Conservation (phyloP, 2,329 filamentous ascomycete genomes). For the Sclerotinia subarctica region DNA sequence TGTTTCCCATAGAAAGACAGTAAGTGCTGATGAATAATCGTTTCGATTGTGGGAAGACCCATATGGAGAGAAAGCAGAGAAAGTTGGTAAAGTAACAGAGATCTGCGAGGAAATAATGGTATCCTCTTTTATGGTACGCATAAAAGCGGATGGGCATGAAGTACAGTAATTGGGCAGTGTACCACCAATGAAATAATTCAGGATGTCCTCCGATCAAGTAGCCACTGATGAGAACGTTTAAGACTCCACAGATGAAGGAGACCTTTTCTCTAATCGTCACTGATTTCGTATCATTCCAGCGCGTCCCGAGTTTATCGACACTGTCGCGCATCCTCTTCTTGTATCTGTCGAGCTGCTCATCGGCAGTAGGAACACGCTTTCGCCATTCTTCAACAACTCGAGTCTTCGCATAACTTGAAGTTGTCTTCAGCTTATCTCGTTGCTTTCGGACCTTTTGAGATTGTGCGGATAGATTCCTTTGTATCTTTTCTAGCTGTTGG, state of each 20-base stretch:
- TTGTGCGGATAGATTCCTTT: conserved; percentile 76
- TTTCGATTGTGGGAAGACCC: conserved; percentile 87
- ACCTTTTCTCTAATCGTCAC: conserved; percentile 91
- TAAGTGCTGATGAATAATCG: conserved; percentile 88
- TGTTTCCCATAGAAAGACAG: conserved; percentile 92
- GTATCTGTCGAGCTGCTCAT: conserved; percentile 91
- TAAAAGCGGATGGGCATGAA: conserved; percentile 97
- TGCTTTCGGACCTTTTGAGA: conserved; percentile 82
- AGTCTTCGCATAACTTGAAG: conserved; percentile 75
- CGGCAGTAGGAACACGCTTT: conserved; percentile 77
- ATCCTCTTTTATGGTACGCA: conserved; percentile 85
- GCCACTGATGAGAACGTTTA: conserved; percentile 96
- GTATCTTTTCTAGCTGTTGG: conserved; percentile 86
- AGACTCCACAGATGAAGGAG: conserved; percentile 90
- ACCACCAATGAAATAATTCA: conserved; percentile 89
- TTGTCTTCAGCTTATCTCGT: conserved; percentile 73
- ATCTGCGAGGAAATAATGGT: conserved; percentile 96
- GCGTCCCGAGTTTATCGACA: conserved; percentile 80
- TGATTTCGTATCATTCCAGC: conserved; percentile 85
- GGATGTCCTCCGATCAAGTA: conserved; percentile 87
- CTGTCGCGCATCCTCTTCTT: conserved; percentile 79
- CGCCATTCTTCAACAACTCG: conserved; percentile 92
- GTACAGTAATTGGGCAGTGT: conserved; percentile 80
- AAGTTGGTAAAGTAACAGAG: conserved; percentile 98
- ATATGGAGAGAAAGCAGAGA: conserved; percentile 75